A percentile compares a stretch with the other conserved stretches of the same genome.
These are phyloP conservation scores for Neurospora terricola DNA, from an alignment of 495 filamentous ascomycete species.

Conservation along the genomic window DNA sequence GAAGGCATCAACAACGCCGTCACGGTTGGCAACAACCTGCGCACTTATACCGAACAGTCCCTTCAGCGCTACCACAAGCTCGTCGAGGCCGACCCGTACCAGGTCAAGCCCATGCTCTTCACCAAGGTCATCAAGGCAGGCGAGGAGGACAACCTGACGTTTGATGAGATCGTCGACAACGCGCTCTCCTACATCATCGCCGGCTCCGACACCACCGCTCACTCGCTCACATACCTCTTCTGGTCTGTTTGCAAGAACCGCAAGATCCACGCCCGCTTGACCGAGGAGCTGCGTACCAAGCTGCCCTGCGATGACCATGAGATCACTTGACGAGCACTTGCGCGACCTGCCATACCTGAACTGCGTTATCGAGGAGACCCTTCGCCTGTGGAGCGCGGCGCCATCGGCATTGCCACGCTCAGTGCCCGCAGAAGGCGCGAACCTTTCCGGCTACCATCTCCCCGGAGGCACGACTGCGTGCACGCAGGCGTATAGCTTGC, in stretches of 20 bases:
- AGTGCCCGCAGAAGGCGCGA: constrained; percentile 15
- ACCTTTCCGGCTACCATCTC: constrained; percentile 16
- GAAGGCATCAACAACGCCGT: neutral
- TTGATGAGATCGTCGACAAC: constrained; percentile 29
- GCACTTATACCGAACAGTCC: constrained; percentile 27
- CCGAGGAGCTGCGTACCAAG: constrained; percentile 24
- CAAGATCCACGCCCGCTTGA: constrained; percentile 25
- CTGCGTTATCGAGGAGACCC: constrained; percentile 43
- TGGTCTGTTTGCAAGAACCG: constrained; percentile 25
- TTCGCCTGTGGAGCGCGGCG: constrained; percentile 46
- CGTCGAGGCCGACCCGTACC: constrained; percentile 26
- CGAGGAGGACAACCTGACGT: constrained; percentile 25
- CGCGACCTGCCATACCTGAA: constrained; percentile 38
- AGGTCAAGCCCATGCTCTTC: constrained; percentile 37
- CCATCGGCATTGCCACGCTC: constrained; percentile 33
- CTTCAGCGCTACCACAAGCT: constrained; percentile 32
- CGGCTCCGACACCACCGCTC: constrained; percentile 41
- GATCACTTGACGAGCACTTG: constrained; percentile 14
- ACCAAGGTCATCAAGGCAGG: constrained; percentile 35
- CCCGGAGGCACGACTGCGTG: constrained; percentile 20
- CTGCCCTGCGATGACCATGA: constrained; percentile 27
- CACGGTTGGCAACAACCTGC: neutral
- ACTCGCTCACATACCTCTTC: constrained; percentile 32
- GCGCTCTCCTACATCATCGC: constrained; percentile 39
- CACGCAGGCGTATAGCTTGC: constrained; percentile 31